These are phyloP conservation scores for Narthecium ossifragum DNA, from an alignment of 106 monocot species.

Conservation along the genomic window DNA sequence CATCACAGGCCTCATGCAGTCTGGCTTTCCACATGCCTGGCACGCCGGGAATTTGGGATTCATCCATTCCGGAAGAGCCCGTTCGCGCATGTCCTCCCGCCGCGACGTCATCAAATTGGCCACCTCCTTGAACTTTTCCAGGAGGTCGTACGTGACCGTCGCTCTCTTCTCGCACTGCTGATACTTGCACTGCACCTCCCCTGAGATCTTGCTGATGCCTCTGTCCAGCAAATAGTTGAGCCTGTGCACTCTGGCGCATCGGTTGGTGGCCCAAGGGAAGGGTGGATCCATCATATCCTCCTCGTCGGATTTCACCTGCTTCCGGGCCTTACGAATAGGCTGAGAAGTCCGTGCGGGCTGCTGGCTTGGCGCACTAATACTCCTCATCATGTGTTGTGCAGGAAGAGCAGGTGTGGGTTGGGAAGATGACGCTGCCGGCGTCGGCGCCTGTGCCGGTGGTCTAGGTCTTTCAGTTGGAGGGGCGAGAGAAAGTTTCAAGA, in stretches of 20 bases:
- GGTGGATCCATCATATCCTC: conserved; percentile 8
- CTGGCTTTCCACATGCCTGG: neutral
- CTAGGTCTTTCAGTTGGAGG: too few species aligned
- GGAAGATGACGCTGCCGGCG: too few species aligned
- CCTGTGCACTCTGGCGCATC: neutral
- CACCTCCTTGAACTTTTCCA: neutral
- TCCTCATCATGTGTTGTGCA: too few species aligned
- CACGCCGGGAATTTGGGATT: conserved; percentile 1
- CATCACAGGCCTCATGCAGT: conserved; percentile 4
- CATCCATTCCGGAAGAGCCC: conserved; percentile 13
- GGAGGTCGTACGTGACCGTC: neutral
- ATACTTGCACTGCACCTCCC: conserved; percentile 12
- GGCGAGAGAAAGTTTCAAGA: too few species aligned
- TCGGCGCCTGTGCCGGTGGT: too few species aligned
- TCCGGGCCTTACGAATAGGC: too few species aligned
- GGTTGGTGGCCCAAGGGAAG: conserved; percentile 15
- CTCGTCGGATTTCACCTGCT: too few species aligned
- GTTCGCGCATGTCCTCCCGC: conserved; percentile 2
- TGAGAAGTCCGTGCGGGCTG: too few species aligned
- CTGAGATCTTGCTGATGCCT: conserved; percentile 7
- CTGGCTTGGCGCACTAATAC: too few species aligned
- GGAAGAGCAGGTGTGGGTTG: too few species aligned
- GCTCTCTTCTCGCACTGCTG: conserved; percentile 5
- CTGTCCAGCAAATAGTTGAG: neutral
- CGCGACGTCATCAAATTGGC: neutral